Conservation (phyloP, 2,329 filamentous ascomycete species). For the Dothiorella sarmentorum region DNA sequence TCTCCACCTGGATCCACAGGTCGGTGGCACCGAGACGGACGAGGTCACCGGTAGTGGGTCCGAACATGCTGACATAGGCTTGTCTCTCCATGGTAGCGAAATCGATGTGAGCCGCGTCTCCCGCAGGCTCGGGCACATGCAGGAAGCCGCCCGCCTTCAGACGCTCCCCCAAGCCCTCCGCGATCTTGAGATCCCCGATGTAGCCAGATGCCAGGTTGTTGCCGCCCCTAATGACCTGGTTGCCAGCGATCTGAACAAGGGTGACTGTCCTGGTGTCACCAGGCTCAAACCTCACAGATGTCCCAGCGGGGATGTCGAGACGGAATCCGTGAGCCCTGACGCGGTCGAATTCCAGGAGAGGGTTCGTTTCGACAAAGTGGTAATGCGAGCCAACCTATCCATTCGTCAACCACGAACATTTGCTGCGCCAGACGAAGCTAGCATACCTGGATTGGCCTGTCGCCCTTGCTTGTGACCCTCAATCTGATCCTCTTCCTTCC, state of each 20-base stretch:
- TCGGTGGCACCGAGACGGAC: constrained; percentile 79
- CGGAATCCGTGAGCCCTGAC: constrained; percentile 76
- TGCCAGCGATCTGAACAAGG: constrained; percentile 82
- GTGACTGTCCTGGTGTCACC: constrained; percentile 88
- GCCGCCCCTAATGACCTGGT: constrained; percentile 76
- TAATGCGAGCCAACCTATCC: constrained; percentile 79
- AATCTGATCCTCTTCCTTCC: constrained; percentile 70
- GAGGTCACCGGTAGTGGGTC: constrained; percentile 84
- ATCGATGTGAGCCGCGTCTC: constrained; percentile 55
- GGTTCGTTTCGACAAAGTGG: constrained; percentile 94
- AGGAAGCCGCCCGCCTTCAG: constrained; percentile 73
- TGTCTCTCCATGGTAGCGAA: constrained; percentile 69
- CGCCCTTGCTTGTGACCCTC: constrained; percentile 78
- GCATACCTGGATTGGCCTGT: constrained; percentile 78
- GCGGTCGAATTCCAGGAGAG: constrained; percentile 84
- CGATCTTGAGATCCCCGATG: constrained; percentile 61
- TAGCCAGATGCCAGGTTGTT: constrained; percentile 73
- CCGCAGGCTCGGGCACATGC: constrained; percentile 65
- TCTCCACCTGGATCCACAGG: constrained; percentile 87
- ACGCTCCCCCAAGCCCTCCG: constrained; percentile 62
- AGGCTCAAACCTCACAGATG: constrained; percentile 89
- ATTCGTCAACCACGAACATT: neutral
- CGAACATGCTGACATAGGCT: constrained; percentile 85
- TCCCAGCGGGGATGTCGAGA: constrained; percentile 86
- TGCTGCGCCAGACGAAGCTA: neutral